phyloP scores from a whole-genome alignment of 306 rosid species.

The Coriaria nepalensis region DNA sequence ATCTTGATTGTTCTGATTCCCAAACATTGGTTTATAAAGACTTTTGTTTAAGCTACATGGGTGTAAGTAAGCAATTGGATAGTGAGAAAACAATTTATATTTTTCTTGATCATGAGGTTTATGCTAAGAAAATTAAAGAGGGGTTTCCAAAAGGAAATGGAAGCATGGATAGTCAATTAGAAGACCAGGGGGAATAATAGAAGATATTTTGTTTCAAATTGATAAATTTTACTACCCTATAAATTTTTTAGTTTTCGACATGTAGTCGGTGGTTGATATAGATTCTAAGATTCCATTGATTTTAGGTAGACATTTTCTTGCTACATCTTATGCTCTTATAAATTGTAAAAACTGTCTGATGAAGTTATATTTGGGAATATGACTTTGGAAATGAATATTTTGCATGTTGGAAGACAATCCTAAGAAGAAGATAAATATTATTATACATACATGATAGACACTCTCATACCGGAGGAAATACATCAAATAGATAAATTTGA shows the following conservation, averaged over 20 bases:
- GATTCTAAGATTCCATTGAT: too few species aligned
- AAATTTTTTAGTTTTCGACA: too few species aligned
- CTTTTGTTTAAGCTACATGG: conserved; percentile 46
- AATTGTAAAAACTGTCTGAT: conserved; percentile 4
- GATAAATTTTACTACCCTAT: too few species aligned
- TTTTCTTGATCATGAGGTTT: conserved; percentile 48
- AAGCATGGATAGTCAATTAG: conserved; percentile 16
- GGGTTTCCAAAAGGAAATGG: conserved; percentile 18
- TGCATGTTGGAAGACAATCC: background rate
- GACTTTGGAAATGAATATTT: background rate
- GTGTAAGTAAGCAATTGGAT: conserved; percentile 25
- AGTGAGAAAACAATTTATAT: conserved; percentile 14
- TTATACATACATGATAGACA: background rate
- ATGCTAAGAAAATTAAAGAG: conserved; percentile 18
- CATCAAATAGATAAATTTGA: background rate
- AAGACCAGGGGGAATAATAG: too few species aligned
- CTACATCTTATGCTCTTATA: background rate
- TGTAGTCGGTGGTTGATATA: too few species aligned
- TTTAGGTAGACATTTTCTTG: background rate
- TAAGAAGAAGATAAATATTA: background rate
- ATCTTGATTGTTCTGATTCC: conserved; percentile 24
- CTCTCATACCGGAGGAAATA: background rate
- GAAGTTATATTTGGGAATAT: background rate
- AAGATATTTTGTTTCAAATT: too few species aligned
- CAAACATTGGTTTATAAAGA: conserved; percentile 23